Percentiles rank a stretch among this genome's conserved stretches.
Evolutionary conservation across 805 yeast genomes (phyloP).

Genomic region (Teunomyces funiuensis): DNA sequence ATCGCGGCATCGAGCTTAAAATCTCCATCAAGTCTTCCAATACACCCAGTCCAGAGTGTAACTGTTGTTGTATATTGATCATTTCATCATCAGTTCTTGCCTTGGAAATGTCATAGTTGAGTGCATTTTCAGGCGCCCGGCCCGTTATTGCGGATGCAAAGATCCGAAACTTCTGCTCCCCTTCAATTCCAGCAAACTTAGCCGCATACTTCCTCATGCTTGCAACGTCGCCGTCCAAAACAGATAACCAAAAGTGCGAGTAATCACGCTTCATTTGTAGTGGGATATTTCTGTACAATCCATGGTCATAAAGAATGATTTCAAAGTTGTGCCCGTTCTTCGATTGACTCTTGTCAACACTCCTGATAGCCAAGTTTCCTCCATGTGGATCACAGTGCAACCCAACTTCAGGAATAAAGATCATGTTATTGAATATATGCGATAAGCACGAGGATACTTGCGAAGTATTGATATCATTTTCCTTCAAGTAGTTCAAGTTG

Average conservation of each 20-base stretch:
- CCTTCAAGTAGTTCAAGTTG: constrained; percentile 61
- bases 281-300: constrained; percentile 84
- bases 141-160: constrained; percentile 96
- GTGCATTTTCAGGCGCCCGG: constrained; percentile 76
- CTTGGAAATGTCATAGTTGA: constrained; percentile 57
- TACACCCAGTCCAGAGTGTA: constrained; percentile 59
- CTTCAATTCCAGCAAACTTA: constrained; percentile 73
- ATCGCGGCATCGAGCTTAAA: constrained; percentile 75
- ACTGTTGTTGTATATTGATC: constrained; percentile 59
- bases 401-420: constrained; percentile 87
- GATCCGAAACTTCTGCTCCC: constrained; percentile 70
- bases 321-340: constrained; percentile 73
- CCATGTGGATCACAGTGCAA: constrained; percentile 99
- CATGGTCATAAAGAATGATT: constrained; percentile 91
- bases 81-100: constrained; percentile 64
- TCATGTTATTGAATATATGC: constrained; percentile 92
- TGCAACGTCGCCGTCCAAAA: constrained; percentile 66
- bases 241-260: constrained; percentile 89
- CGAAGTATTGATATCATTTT: constrained; percentile 64
- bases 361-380: constrained; percentile 86
- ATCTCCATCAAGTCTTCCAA: constrained; percentile 77
- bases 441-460: constrained; percentile 84
- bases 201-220: constrained; percentile 74
- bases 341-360: constrained; percentile 16
- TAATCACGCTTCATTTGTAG: constrained; percentile 74